These are phyloP conservation scores for Linnemannia elongata DNA, from an alignment of 192 early-diverging fungal species.

Conservation along the genomic window DNA sequence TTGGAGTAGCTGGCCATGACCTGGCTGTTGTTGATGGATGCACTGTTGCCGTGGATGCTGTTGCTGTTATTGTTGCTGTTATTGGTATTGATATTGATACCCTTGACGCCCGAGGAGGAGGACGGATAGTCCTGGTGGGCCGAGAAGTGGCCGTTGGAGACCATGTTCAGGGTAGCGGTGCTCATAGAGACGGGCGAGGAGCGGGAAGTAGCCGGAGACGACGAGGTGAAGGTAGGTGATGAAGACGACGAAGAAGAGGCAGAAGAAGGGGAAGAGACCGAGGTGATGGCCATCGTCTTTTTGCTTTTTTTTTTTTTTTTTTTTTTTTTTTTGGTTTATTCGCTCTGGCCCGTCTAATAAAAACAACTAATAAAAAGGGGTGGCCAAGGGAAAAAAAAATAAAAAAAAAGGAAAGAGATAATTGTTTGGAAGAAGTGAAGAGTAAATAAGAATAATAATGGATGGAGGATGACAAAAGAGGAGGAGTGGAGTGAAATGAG, in stretches of 20 bases:
- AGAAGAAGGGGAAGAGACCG: constrained; percentile 59
- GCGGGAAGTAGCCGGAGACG: constrained; percentile 42
- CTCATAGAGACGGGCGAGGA: constrained; percentile 57
- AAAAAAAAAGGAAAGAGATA: not conserved
- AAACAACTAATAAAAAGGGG: not conserved
- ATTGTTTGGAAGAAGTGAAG: not conserved
- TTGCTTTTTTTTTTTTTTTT: not conserved
- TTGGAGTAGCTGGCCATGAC: not conserved
- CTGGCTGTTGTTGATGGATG: not conserved
- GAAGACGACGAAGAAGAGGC: constrained; percentile 58
- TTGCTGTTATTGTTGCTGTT: not conserved
- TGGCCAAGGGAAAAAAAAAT: not conserved
- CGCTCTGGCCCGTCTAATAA: not conserved
- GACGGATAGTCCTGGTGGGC: constrained; percentile 28
- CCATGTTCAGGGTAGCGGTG: constrained; percentile 24
- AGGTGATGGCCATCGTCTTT: constrained; percentile 54
- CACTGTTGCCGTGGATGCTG: not conserved
- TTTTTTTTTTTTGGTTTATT: not conserved
- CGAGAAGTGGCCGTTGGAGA: constrained; percentile 16
- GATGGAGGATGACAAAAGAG: not conserved
- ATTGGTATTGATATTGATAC: constrained; percentile 29
- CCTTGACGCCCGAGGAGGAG: constrained; percentile 18
- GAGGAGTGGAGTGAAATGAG: too few species aligned
- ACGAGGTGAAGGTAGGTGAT: constrained; percentile 33
- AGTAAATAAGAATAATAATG: constrained; percentile 3